A percentile compares a stretch with the other conserved stretches of the same genome.
Conservation (phyloP, 129 eudicot genomes). For the Calendula officinalis region DNA sequence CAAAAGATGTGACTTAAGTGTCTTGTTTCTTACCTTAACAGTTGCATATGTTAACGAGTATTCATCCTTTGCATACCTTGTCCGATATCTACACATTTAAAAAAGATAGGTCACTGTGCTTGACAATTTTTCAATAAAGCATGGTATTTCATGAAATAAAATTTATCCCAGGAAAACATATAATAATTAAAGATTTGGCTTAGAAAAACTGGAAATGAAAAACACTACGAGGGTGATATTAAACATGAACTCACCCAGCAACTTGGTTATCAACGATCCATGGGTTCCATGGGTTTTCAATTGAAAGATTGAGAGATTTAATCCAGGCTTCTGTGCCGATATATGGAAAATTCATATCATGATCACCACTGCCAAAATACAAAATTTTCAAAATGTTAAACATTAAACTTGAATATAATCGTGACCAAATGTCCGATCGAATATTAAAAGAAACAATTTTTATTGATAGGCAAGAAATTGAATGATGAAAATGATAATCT, state of each 20-base stretch:
- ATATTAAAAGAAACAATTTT: too few species aligned
- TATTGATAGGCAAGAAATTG: too few species aligned
- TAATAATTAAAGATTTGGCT: too few species aligned
- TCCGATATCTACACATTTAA: constrained; percentile 1
- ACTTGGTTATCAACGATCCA: constrained; percentile 28
- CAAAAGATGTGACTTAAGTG: neutral
- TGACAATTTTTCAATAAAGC: neutral
- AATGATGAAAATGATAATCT: too few species aligned
- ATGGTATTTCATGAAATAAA: neutral
- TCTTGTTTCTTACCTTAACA: constrained; percentile 20
- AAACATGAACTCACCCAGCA: constrained; percentile 30
- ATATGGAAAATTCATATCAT: constrained; percentile 34
- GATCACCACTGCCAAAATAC: constrained; percentile 32
- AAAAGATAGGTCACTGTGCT: neutral
- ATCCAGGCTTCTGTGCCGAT: constrained; percentile 31
- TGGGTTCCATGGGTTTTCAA: constrained; percentile 26
- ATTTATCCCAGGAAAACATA: too few species aligned
- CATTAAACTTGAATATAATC: too few species aligned
- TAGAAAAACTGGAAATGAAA: too few species aligned
- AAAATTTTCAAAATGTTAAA: neutral
- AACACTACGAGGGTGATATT: too few species aligned
- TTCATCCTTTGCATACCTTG: neutral
- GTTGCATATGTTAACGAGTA: constrained; percentile 17
- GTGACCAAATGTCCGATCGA: too few species aligned
- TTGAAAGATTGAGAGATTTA: constrained; percentile 14